Evolutionary conservation across 78 protist genomes (phyloP).

Genomic region (Planoprotostelium fungivorum): DNA sequence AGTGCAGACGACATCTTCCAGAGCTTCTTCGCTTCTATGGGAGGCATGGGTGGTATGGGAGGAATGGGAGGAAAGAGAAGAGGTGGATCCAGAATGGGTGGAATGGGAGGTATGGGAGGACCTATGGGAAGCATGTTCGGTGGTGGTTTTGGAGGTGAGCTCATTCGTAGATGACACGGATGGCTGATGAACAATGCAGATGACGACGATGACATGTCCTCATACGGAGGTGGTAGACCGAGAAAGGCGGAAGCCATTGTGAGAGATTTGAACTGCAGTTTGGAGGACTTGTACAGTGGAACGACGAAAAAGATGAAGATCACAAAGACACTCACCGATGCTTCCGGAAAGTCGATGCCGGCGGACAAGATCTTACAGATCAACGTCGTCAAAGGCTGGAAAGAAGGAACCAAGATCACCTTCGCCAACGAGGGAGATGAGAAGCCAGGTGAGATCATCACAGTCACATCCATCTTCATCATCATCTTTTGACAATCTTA

Average conservation of each 20-base stretch:
- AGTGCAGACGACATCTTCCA: constrained; percentile 52
- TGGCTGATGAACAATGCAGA: neutral
- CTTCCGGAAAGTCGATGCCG: neutral
- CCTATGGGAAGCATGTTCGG: constrained; percentile 29
- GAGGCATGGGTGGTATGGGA: constrained; percentile 1
- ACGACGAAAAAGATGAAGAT: constrained; percentile 6
- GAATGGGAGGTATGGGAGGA: constrained; percentile 41
- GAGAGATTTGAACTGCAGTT: constrained; percentile 28
- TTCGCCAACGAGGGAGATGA: constrained; percentile 42
- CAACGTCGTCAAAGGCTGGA: constrained; percentile 54
- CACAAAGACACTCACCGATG: neutral
- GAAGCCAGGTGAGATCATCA: constrained; percentile 1
- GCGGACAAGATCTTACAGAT: constrained; percentile 52
- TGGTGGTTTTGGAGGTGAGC: constrained; percentile 20
- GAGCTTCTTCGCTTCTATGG: constrained; percentile 32
- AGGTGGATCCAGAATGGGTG: constrained; percentile 23
- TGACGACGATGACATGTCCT: neutral
- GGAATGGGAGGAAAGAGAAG: neutral
- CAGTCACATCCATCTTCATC: neutral
- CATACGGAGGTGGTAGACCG: constrained; percentile 10
- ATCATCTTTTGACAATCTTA: constrained; percentile 7
- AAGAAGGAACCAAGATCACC: constrained; percentile 43
- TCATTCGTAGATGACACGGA: neutral
- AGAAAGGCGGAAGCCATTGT: constrained; percentile 28
- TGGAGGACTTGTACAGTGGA: constrained; percentile 56